phyloP scores from a whole-genome alignment of 345 rosid species.

The Euphorbia tirucalli region DNA sequence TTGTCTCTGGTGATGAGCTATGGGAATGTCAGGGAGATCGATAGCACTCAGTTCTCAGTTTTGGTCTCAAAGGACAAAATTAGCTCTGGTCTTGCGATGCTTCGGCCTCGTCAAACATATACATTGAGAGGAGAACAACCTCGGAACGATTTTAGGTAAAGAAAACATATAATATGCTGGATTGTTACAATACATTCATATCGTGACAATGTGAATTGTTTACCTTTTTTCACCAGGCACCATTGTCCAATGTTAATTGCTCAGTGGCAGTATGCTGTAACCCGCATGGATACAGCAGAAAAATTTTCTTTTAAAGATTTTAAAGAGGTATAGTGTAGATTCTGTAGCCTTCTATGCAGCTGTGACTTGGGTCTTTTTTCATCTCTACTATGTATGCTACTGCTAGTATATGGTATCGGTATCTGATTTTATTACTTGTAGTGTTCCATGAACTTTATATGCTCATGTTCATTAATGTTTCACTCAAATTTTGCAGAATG shows the following conservation, averaged over 20 bases:
- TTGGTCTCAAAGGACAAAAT: slow-evolving; percentile 30
- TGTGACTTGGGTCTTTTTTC: not conserved
- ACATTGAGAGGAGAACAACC: slow-evolving; percentile 70
- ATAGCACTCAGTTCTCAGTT: slow-evolving; percentile 39
- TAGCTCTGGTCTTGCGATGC: slow-evolving; percentile 39
- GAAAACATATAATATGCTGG: not conserved
- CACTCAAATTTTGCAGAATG: slow-evolving; percentile 39
- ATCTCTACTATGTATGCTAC: not conserved
- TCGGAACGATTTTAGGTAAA: slow-evolving; percentile 69
- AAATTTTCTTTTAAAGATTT: slow-evolving; percentile 63
- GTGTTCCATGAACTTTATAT: not conserved
- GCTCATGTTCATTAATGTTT: not conserved
- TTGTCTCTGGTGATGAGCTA: slow-evolving; percentile 74
- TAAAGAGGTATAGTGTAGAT: slow-evolving; percentile 48
- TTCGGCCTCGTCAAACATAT: slow-evolving; percentile 77
- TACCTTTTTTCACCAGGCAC: slow-evolving; percentile 50
- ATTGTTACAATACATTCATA: slow-evolving; percentile 1
- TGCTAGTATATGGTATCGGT: not conserved
- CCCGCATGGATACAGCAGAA: slow-evolving; percentile 69
- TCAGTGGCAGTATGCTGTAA: slow-evolving; percentile 86
- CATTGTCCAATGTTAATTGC: slow-evolving; percentile 78
- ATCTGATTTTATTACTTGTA: not conserved
- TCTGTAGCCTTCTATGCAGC: not conserved
- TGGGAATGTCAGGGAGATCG: slow-evolving; percentile 46
- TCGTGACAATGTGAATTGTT: not conserved